phyloP scores from a whole-genome alignment of 805 yeast species.

The Cyberlindnera xylosilytica region DNA sequence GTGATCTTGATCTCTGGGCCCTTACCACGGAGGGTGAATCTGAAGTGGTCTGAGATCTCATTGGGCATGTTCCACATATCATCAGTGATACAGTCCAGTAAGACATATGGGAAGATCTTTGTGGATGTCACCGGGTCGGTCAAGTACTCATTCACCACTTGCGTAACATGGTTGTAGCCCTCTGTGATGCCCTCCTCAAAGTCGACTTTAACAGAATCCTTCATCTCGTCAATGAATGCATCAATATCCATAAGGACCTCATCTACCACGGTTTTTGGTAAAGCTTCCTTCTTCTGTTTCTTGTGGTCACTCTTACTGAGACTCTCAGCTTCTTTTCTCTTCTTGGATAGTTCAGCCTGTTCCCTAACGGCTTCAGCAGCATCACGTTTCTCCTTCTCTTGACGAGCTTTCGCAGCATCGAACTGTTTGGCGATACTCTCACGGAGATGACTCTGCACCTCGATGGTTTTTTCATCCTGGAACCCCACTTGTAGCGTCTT shows the following conservation, averaged over 20 bases:
- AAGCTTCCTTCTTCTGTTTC: background rate
- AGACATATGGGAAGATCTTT: conserved; percentile 5
- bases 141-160: conserved; percentile 1
- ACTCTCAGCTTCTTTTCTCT: too few species aligned
- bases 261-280: background rate
- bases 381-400: too few species aligned
- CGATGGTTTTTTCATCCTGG: background rate
- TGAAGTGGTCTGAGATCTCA: conserved; percentile 2
- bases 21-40: conserved; percentile 4
- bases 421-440: too few species aligned
- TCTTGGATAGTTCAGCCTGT: background rate
- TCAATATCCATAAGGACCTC: background rate
- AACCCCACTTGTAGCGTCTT: background rate
- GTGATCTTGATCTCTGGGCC: conserved; percentile 3
- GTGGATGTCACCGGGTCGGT: conserved; percentile 1
- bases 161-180: background rate
- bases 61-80: conserved; percentile 6
- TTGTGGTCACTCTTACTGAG: too few species aligned
- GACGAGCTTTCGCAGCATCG: too few species aligned
- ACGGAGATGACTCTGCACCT: too few species aligned
- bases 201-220: background rate
- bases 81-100: conserved; percentile 10
- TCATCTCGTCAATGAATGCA: background rate
- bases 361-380: too few species aligned
- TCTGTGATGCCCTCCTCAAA: background rate